phyloP scores from a whole-genome alignment of 768 basidiomycete species.

The Trametes villosa region DNA sequence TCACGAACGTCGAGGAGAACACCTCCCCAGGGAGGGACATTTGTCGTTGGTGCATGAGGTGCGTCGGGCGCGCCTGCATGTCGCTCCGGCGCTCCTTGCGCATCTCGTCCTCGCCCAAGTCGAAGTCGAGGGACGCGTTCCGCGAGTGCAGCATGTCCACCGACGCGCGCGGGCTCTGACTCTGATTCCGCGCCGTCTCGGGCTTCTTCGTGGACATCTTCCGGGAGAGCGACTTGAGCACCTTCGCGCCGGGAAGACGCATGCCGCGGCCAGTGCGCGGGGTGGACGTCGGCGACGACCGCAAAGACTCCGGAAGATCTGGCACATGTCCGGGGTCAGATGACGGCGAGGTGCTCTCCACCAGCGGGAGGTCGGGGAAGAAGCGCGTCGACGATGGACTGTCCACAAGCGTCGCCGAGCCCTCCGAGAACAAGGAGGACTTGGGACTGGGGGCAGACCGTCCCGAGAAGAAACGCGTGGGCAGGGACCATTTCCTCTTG shows the following conservation, averaged over 20 bases:
- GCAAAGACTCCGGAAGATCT: neutral
- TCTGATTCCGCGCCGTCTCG: neutral
- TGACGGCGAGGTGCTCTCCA: neutral
- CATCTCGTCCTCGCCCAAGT: neutral
- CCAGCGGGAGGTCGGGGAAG: constrained; percentile 9
- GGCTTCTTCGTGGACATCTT: constrained; percentile 10
- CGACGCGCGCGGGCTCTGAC: neutral
- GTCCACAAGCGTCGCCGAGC: constrained; percentile 6
- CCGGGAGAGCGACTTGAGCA: constrained; percentile 18
- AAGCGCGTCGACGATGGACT: neutral
- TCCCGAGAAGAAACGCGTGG: neutral
- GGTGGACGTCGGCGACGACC: neutral
- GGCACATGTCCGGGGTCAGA: neutral
- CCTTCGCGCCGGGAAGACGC: constrained; percentile 12
- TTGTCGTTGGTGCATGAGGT: constrained; percentile 1
- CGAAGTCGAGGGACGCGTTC: neutral
- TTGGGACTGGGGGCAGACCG: constrained; percentile 11
- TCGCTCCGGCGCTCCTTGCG: neutral
- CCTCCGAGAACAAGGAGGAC: constrained; percentile 5
- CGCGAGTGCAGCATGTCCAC: neutral
- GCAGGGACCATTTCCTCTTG: constrained; percentile 16
- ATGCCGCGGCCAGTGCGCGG: neutral
- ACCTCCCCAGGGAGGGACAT: constrained; percentile 6
- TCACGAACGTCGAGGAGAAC: constrained; percentile 22
- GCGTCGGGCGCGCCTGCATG: neutral